These are phyloP conservation scores for Vachellia collinsii DNA, from an alignment of 306 rosid genomes.

Conservation along the genomic window DNA sequence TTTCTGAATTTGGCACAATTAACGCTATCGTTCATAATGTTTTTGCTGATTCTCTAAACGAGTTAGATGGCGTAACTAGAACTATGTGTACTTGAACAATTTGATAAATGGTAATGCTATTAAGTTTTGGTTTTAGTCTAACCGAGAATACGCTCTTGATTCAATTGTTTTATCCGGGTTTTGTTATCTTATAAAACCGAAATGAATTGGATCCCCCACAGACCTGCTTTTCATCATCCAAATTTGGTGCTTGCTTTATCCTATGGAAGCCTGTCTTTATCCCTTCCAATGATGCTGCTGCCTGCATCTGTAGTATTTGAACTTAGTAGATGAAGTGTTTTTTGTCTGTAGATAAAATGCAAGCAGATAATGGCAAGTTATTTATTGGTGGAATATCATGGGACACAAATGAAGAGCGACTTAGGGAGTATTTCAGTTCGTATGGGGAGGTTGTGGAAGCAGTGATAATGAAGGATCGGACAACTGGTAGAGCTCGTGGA, in stretches of 20 bases:
- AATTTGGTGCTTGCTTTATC: constrained; percentile 18
- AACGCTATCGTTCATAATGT: constrained; percentile 49
- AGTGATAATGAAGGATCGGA: constrained; percentile 99
- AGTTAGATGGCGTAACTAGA: constrained; percentile 43
- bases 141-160: constrained; percentile 36
- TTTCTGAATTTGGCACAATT: constrained; percentile 51
- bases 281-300: constrained; percentile 35
- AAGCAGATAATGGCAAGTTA: constrained; percentile 92
- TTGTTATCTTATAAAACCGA: constrained; percentile 23
- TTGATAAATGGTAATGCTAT: constrained; percentile 44
- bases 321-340: constrained; percentile 41
- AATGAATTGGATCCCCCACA: constrained; percentile 50
- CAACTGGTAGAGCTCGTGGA: constrained; percentile 97
- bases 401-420: constrained; percentile 98
- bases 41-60: constrained; percentile 35
- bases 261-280: background rate
- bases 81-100: constrained; percentile 33
- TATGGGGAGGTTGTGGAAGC: constrained; percentile 96
- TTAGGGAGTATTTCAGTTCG: constrained; percentile 82
- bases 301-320: constrained; percentile 51
- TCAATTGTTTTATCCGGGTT: background rate
- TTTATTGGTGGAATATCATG: constrained; percentile 97
- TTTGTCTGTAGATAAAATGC: constrained; percentile 82
- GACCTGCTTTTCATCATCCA: constrained; percentile 15
- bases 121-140: constrained; percentile 34